Evolutionary conservation across 495 filamentous ascomycete genomes (phyloP).

Genomic region (Lasiosphaeria ovina): DNA sequence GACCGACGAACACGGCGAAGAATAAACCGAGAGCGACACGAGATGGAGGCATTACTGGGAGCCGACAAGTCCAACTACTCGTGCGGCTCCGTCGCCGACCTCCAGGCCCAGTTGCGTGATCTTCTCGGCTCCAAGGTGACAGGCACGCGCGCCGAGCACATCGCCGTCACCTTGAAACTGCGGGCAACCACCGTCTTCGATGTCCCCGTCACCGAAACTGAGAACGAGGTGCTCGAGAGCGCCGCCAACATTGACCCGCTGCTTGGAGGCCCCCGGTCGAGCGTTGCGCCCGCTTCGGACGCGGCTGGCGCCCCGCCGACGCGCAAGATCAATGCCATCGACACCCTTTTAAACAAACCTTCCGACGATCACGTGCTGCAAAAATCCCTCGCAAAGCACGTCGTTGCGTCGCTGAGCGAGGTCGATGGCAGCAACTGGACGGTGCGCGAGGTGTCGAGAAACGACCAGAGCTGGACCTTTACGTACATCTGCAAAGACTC

Average conservation of each 20-base stretch:
- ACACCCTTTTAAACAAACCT: constrained; percentile 43
- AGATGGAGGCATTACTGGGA: constrained; percentile 38
- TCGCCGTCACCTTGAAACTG: constrained; percentile 40
- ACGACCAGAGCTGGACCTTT: constrained; percentile 47
- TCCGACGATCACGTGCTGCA: constrained; percentile 43
- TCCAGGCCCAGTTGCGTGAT: constrained; percentile 38
- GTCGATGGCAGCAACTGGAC: constrained; percentile 44
- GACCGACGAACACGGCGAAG: no score
- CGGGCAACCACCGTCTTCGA: constrained; percentile 36
- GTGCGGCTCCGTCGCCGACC: constrained; percentile 40
- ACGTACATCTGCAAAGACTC: constrained; percentile 50
- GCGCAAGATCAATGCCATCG: constrained; percentile 32
- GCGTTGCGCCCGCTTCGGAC: constrained; percentile 7
- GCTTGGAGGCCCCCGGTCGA: constrained; percentile 24
- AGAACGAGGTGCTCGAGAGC: constrained; percentile 32
- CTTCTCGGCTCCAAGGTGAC: constrained; percentile 34
- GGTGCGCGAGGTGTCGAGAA: constrained; percentile 38
- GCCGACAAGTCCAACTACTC: constrained; percentile 28
- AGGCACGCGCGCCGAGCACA: constrained; percentile 40
- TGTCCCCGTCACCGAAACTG: constrained; percentile 30
- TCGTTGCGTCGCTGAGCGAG: constrained; percentile 35
- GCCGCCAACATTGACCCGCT: constrained; percentile 26
- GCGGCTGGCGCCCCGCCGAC: constrained; percentile 10
- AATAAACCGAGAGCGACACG: no score
- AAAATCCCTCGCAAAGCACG: constrained; percentile 39